Conservation (phyloP, 1,139 yeast genomes). For the Sugiyamaella sp. region DNA sequence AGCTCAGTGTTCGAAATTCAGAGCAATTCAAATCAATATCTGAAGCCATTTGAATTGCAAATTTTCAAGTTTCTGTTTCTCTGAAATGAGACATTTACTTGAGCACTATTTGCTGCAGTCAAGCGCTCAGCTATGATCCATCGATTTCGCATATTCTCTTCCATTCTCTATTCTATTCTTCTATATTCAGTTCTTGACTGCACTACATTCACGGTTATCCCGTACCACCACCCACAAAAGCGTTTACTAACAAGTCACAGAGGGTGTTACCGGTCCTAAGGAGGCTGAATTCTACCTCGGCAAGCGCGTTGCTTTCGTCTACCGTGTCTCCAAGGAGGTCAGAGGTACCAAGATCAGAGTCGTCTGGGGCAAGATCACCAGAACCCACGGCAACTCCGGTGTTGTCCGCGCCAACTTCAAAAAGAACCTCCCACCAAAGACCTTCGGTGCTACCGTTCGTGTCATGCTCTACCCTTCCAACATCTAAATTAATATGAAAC, state of each 20-base stretch:
- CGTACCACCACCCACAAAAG: neutral
- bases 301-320: constrained; percentile 98
- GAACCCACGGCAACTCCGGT: constrained; percentile 99
- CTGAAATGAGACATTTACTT: too few species aligned
- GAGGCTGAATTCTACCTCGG: constrained; percentile 99
- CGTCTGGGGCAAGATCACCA: constrained; percentile 93
- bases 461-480: constrained; percentile 99
- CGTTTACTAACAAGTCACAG: constrained; percentile 31
- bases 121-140: too few species aligned
- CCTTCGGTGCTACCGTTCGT: constrained; percentile 99
- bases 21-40: too few species aligned
- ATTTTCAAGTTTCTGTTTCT: too few species aligned
- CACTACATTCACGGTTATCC: neutral
- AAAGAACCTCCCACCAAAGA: constrained; percentile 98
- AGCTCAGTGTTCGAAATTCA: too few species aligned
- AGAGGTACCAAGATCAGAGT: constrained; percentile 99
- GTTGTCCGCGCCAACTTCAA: constrained; percentile 98
- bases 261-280: constrained; percentile 88
- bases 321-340: constrained; percentile 97
- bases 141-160: too few species aligned
- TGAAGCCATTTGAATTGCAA: too few species aligned
- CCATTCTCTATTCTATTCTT: too few species aligned
- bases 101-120: too few species aligned
- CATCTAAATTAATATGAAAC: constrained; percentile 63
- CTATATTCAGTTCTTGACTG: too few species aligned